These are phyloP conservation scores for Coprinellus micaceus DNA, from an alignment of 768 basidiomycete genomes.

Conservation along the genomic window DNA sequence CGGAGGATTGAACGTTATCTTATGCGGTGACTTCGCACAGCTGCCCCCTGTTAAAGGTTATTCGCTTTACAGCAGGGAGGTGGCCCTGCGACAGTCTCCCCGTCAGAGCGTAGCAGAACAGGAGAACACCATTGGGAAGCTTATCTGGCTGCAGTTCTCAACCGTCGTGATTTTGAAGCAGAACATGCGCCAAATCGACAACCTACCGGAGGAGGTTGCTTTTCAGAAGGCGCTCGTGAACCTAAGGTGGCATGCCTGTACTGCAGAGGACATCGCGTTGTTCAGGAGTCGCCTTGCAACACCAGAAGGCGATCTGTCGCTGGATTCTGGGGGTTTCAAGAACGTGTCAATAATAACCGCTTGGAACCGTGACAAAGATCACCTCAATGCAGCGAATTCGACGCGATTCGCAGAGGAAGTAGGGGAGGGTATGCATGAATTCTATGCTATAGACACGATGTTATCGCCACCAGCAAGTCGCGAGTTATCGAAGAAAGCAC, in stretches of 20 bases:
- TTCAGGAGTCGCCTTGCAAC: background rate
- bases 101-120: background rate
- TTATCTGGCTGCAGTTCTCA: background rate
- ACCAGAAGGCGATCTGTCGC: background rate
- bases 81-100: background rate
- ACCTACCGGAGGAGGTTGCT: background rate
- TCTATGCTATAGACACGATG: background rate
- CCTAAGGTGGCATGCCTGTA: background rate
- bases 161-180: background rate
- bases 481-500: background rate
- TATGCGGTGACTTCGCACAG: constrained; percentile 9
- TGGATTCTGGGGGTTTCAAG: background rate
- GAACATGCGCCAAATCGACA: background rate
- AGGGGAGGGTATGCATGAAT: background rate
- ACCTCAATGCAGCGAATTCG: background rate
- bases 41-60: background rate
- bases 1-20: constrained; percentile 3
- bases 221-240: background rate
- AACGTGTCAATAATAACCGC: background rate
- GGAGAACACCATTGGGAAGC: background rate
- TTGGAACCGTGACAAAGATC: background rate
- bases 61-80: constrained; percentile 1
- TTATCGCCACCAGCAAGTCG: no score
- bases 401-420: background rate
- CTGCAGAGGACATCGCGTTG: background rate